These are phyloP conservation scores for Gonapodya sp. DNA, from an alignment of 192 early-diverging fungal genomes.

Conservation along the genomic window DNA sequence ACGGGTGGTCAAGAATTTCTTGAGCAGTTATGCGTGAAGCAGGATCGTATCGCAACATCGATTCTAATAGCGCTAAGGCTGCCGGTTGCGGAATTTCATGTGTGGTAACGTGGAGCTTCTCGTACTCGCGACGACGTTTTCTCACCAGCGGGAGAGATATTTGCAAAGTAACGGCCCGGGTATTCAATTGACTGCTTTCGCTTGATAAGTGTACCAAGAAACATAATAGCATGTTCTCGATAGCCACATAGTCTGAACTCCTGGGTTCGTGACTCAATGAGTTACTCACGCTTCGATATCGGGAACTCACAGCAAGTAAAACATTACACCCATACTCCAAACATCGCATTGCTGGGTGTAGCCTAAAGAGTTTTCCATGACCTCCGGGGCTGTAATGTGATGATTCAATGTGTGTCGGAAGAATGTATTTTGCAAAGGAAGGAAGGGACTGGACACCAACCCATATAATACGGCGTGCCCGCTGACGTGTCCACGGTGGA, in stretches of 20 bases:
- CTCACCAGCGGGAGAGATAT: constrained; percentile 16
- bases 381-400: constrained; percentile 30
- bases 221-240: constrained; percentile 15
- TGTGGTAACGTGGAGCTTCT: no score
- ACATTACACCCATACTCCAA: constrained; percentile 46
- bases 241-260: constrained; percentile 28
- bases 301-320: constrained; percentile 32
- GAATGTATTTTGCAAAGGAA: background rate
- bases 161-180: constrained; percentile 25
- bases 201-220: constrained; percentile 28
- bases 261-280: background rate
- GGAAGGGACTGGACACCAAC: constrained; percentile 12
- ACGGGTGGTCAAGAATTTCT: constrained; percentile 37
- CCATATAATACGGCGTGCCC: constrained; percentile 40
- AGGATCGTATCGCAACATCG: constrained; percentile 31
- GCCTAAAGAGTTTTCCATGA: constrained; percentile 31
- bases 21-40: constrained; percentile 37
- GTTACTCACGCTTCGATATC: background rate
- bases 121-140: constrained; percentile 17
- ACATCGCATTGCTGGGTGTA: constrained; percentile 42
- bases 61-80: constrained; percentile 31
- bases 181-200: constrained; percentile 30
- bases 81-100: background rate
- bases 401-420: background rate
- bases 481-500: constrained; percentile 26